Conservation (phyloP, 2,329 filamentous ascomycete genomes). For the Arthrobotrys iridis region DNA sequence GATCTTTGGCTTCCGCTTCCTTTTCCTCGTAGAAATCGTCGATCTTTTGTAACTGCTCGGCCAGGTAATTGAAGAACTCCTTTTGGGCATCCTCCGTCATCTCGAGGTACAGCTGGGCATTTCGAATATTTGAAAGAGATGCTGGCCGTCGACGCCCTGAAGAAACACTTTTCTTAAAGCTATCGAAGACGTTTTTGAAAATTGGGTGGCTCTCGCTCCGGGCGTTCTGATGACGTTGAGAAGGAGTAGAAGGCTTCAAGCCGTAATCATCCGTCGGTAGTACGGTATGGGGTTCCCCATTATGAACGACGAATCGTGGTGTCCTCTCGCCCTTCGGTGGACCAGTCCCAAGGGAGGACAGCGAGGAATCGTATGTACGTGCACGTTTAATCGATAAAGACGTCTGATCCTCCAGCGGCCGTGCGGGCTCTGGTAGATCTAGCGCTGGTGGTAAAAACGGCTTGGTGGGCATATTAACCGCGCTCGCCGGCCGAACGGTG, state of each 20-base stretch:
- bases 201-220: conserved; percentile 63
- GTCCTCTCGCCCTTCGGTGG: conserved; percentile 28
- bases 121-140: conserved; percentile 62
- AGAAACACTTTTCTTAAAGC: conserved; percentile 62
- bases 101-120: conserved; percentile 66
- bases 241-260: neutral
- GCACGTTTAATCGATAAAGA: conserved; percentile 12
- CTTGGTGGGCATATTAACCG: conserved; percentile 5
- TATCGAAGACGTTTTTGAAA: conserved; percentile 41
- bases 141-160: conserved; percentile 62
- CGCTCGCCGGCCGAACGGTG: conserved; percentile 17
- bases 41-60: conserved; percentile 87
- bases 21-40: conserved; percentile 89
- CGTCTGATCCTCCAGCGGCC: conserved; percentile 30
- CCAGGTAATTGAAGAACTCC: conserved; percentile 89
- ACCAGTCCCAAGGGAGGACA: neutral
- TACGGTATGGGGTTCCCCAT: conserved; percentile 16
- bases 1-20: conserved; percentile 81
- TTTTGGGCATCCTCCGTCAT: conserved; percentile 75
- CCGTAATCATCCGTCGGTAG: conserved; percentile 21
- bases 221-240: conserved; percentile 56
- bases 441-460: conserved; percentile 35
- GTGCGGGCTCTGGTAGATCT: conserved; percentile 41
- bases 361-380: conserved; percentile 37
- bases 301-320: conserved; percentile 11